These are phyloP conservation scores for Zymoseptoria ardabiliae DNA, from an alignment of 2,329 filamentous ascomycete genomes.

Conservation along the genomic window DNA sequence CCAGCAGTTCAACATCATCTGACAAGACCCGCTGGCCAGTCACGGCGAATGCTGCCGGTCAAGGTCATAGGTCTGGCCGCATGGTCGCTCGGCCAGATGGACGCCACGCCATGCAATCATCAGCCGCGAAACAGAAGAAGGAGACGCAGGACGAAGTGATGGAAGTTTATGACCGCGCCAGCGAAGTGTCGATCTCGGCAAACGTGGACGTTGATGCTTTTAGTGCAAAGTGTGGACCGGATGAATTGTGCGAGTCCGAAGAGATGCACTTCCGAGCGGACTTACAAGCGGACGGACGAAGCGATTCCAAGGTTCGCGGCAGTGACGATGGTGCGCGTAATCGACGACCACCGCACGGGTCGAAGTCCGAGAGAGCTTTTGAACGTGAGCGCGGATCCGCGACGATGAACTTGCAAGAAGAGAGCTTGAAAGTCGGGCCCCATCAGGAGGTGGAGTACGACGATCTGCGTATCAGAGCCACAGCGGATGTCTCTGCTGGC, in stretches of 20 bases:
- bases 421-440: background rate
- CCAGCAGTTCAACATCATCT: constrained; percentile 2
- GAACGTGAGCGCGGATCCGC: background rate
- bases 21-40: constrained; percentile 12
- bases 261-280: background rate
- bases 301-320: background rate
- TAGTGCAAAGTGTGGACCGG: background rate
- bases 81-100: background rate
- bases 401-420: background rate
- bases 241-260: background rate
- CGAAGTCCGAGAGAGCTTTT: background rate
- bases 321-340: background rate
- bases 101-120: background rate
- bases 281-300: background rate
- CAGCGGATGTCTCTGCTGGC: background rate
- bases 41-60: background rate
- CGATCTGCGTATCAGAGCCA: background rate
- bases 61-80: background rate
- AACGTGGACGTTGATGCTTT: background rate
- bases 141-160: background rate
- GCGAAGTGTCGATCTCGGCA: background rate
- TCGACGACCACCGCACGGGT: background rate
- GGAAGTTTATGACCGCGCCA: background rate
- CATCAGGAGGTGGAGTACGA: background rate
- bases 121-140: background rate